Base-by-base conservation (phyloP, 495 filamentous ascomycete species). In the Aspergillus saccharolyticus region DNA sequence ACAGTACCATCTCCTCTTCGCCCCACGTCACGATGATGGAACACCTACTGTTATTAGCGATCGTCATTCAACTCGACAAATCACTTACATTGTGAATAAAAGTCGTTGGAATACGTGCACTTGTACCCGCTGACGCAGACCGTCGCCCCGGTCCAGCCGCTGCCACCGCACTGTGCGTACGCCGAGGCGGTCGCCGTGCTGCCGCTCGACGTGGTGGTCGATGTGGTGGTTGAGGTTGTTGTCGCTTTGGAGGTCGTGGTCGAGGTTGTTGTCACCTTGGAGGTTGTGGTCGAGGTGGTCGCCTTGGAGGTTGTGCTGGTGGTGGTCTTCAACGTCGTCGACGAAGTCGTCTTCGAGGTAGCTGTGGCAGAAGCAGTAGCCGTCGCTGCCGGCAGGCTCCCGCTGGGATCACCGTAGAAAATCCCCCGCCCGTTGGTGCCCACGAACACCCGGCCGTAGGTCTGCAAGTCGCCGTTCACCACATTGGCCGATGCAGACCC, bases 1-100 rank as follows among this genome's bases (percentile, higher is more conserved):
- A 28, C 25, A n/a, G 25, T 4, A 28, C 9, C 25, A 4, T 28
- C 25, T 9, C 9, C 4, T 28, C 25, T 4, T 28, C 9, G 4
- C 9, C 9, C 25, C 25, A 28, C 25, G 25, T 28, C 25, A 28
- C 9, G 4, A 28, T 28, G 25, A 28, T 28, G 25, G 25, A 28
- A 28, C 25, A 9, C 25, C 25, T 28, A 28, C 25, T 9, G 4
- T 28, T 9, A 28, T 28, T 9, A 28, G 25, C 25, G 25, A 28
- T 28, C 25, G 9, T 28, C 25, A 9, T 4, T 28, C 25, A 28
- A 4, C 25, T 28, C 3, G 25, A 28, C 25, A 28, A 28, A 3
- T 3, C 7, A 53, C 57, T 50, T 52, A 56, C 58, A 60, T 43
- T 60, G 58, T 18, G 58, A 60, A 45, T 60, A 60, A 20, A 42